Evolutionary conservation across 768 basidiomycete species (phyloP).

Genomic region (Serendipita sp.): DNA sequence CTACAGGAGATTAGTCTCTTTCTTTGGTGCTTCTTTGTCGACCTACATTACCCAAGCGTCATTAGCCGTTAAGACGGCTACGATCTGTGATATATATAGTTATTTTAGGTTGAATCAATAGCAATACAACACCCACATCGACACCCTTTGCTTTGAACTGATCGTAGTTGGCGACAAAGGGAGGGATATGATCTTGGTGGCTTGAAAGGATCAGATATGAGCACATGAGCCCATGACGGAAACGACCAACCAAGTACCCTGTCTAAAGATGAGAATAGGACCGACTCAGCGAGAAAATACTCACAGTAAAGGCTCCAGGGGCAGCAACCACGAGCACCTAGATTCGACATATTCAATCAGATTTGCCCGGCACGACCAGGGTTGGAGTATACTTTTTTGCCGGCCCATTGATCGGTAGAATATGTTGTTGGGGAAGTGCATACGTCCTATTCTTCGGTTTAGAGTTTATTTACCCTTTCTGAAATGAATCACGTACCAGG

Average conservation of each 20-base stretch:
- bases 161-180: slow-evolving; percentile 48
- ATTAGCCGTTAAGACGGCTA: slow-evolving; percentile 63
- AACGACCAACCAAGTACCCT: neutral
- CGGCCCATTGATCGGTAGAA: neutral
- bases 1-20: neutral
- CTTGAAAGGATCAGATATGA: slow-evolving; percentile 8
- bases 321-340: neutral
- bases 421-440: neutral
- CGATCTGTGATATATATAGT: neutral
- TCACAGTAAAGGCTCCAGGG: neutral
- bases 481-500: neutral
- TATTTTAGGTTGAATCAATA: neutral
- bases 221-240: too few species aligned
- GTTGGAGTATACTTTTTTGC: neutral
- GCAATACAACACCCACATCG: slow-evolving; percentile 23
- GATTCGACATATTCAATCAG: neutral
- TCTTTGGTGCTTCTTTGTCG: neutral
- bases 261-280: neutral
- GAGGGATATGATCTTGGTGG: slow-evolving; percentile 29
- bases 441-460: neutral
- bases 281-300: neutral
- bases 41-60: slow-evolving; percentile 48
- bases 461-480: too few species aligned
- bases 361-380: neutral
- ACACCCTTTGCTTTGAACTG: slow-evolving; percentile 66